Evolutionary conservation across 2,329 filamentous ascomycete genomes (phyloP), one percentile per base, ranked within the genome.

Genomic region (Nigrospora osmanthi): DNA sequence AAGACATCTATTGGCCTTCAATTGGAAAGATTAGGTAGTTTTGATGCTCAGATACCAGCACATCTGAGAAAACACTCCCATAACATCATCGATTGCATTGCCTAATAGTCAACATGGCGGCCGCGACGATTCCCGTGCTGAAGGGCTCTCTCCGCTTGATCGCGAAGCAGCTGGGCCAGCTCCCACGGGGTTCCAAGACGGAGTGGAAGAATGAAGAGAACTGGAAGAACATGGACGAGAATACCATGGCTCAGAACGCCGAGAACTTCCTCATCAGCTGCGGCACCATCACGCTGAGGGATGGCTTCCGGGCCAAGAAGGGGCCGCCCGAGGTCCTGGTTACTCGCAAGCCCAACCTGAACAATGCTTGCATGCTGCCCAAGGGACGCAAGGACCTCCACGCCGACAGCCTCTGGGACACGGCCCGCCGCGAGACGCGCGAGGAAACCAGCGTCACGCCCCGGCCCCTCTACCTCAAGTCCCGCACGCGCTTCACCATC

Each of bases 401-500:
- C 12, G 71, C 75, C 49, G 39, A 41, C 10, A 34, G 15, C 31
- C 15, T 33, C 16, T 31, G 31, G 16, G 31, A 17, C 13, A 33
- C 31, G 16, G 39, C 39, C 31, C 15, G 30, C 16, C 39, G 39
- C 10, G 39, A 41, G 13, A 41, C 39, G 9, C 11, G 11, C 7
- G 31, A 41, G n/a, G 39, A 41, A 17, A 41, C 39, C 16, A 17
- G 16, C 12, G 12, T 41, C 16, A 11, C 15, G 11, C 31, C 34
- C 6, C 5, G 31, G 16, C 39, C 39, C 31, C 30, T 34, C 17
- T 41, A 59, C 11, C 60, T 74, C 46, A 61, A 57, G 36, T 63
- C 71, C 47, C 58, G 62, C 35, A 74, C 72, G 13, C 63, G 71
- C 42, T 70, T 70, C 9, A 72, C 70, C 9, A 54, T 54, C 19